Conservation (phyloP, 257 asterid species). For the Fraxinus cuspidata region DNA sequence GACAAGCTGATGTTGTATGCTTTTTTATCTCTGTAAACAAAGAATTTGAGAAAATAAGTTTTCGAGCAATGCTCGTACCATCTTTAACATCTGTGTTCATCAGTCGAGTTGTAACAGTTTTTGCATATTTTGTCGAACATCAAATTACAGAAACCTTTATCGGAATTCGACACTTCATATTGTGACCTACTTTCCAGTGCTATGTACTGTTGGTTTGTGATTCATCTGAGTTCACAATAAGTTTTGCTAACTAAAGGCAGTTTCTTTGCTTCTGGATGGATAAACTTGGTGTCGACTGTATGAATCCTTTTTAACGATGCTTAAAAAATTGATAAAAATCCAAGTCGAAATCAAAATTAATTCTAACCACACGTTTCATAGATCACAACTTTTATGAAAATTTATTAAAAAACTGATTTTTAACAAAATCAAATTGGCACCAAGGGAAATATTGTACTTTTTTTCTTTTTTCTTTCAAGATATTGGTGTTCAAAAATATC, state of each 20-base stretch:
- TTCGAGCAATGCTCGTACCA: not conserved
- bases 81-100: not conserved
- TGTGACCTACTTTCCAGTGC: not conserved
- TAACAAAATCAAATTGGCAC: no score
- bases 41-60: not conserved
- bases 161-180: not conserved
- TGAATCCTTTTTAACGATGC: not conserved
- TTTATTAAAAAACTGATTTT: no score
- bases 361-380: no score
- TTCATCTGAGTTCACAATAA: not conserved
- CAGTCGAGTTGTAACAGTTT: not conserved
- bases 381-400: no score
- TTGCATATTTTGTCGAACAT: not conserved
- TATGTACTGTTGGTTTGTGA: not conserved
- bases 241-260: not conserved
- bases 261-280: not conserved
- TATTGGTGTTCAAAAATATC: no score
- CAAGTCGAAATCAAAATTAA: no score
- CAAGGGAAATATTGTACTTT: no score
- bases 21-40: not conserved
- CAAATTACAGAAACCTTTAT: not conserved
- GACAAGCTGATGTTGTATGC: slow-evolving; percentile 17
- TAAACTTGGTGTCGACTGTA: not conserved
- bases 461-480: no score
- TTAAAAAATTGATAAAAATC: no score